These are phyloP conservation scores for Paradendryphiella salina DNA, from an alignment of 2,329 filamentous ascomycete species.

Conservation along the genomic window DNA sequence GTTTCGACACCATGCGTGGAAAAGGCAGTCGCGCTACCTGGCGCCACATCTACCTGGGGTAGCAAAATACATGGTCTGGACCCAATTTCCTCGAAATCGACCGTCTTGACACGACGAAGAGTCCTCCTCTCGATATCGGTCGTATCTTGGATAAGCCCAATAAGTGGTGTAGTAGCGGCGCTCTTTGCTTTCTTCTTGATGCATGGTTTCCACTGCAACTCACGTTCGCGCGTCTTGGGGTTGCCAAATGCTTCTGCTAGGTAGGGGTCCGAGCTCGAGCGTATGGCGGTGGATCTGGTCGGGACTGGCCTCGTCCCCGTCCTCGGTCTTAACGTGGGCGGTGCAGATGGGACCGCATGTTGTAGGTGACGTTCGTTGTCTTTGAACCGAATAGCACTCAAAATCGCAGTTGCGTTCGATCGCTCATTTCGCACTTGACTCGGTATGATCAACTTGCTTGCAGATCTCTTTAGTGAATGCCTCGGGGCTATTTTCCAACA, in stretches of 20 bases:
- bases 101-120: slow-evolving; percentile 36
- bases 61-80: slow-evolving; percentile 5
- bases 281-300: neutral
- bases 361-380: neutral
- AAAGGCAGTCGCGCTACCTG: neutral
- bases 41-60: slow-evolving; percentile 6
- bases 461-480: slow-evolving; percentile 1
- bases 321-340: neutral
- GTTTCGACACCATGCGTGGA: neutral
- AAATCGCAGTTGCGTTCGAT: neutral
- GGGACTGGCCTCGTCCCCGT: slow-evolving; percentile 4
- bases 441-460: slow-evolving; percentile 1
- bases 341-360: neutral
- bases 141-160: neutral
- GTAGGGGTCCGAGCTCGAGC: slow-evolving; percentile 9
- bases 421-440: neutral
- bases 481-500: neutral
- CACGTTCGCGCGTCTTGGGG: neutral
- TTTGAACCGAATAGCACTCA: slow-evolving; percentile 2
- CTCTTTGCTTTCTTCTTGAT: slow-evolving; percentile 35
- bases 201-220: slow-evolving; percentile 32
- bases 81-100: slow-evolving; percentile 33
- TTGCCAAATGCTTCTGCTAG: slow-evolving; percentile 1
- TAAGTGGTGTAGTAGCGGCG: slow-evolving; percentile 20
- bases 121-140: neutral